Percentiles rank a stretch among this genome's conserved stretches.
These are phyloP conservation scores for Cryptococcus amylolentus DNA, from an alignment of 1,284 basidiomycete species.

Conservation along the genomic window DNA sequence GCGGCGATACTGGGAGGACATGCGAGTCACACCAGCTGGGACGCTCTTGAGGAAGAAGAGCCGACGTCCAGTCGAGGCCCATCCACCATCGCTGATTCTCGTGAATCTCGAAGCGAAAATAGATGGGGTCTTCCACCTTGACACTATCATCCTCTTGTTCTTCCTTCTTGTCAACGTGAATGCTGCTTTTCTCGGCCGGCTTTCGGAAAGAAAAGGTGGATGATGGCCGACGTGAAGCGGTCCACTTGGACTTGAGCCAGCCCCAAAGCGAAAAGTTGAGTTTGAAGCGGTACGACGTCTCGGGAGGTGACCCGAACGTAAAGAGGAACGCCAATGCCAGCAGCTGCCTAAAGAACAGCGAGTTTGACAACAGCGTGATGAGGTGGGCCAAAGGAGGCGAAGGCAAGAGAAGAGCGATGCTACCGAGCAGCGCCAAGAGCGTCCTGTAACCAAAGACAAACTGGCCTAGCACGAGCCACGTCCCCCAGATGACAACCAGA, in stretches of 20 bases:
- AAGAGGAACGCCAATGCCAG: constrained; percentile 40
- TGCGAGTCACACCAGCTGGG: constrained; percentile 69
- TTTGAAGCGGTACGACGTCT: constrained; percentile 26
- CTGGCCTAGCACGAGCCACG: constrained; percentile 41
- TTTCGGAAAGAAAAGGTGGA: constrained; percentile 32
- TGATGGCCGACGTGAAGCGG: constrained; percentile 38
- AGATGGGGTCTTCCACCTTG: constrained; percentile 49
- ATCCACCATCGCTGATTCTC: constrained; percentile 91
- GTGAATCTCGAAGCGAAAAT: constrained; percentile 80
- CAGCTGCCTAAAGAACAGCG: constrained; percentile 36
- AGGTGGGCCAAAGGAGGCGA: constrained; percentile 43
- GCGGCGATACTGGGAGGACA: constrained; percentile 56
- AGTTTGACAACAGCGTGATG: constrained; percentile 35
- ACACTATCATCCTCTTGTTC: constrained; percentile 15
- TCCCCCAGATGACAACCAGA: constrained; percentile 41
- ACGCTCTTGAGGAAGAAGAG: constrained; percentile 81
- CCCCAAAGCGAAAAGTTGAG: constrained; percentile 29
- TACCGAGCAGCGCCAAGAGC: constrained; percentile 41
- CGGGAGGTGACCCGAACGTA: constrained; percentile 45
- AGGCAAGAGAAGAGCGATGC: constrained; percentile 41
- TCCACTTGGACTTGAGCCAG: constrained; percentile 48
- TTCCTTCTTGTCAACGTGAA: constrained; percentile 9
- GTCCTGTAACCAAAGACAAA: constrained; percentile 29
- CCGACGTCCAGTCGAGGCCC: constrained; percentile 78
- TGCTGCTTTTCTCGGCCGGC: constrained; percentile 14